Conservation (phyloP, 148 eudicot genomes). For the Camellia sinensis region DNA sequence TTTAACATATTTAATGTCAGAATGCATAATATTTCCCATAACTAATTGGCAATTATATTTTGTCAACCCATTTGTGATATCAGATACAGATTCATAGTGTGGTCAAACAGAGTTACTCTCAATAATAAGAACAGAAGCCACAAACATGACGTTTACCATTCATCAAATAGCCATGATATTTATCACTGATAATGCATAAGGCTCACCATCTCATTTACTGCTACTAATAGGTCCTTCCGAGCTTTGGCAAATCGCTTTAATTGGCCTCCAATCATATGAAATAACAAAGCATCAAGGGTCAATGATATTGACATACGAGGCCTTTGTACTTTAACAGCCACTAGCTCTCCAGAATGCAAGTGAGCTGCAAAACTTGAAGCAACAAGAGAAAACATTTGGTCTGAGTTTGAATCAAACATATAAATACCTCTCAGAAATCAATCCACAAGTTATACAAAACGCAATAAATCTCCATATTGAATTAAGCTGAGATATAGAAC, state of each 20-base stretch:
- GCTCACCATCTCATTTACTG: constrained; percentile 97
- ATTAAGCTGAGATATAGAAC: not conserved
- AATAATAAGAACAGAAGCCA: not conserved
- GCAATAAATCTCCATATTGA: not conserved
- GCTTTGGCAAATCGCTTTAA: constrained; percentile 95
- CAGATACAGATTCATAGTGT: not conserved
- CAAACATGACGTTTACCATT: not conserved
- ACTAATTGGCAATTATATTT: not conserved
- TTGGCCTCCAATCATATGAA: constrained; percentile 96
- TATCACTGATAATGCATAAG: constrained; percentile 7
- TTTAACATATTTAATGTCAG: not conserved
- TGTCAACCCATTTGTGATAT: not conserved
- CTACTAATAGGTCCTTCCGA: constrained; percentile 92
- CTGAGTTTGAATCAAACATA: constrained; percentile 16
- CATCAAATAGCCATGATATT: not conserved
- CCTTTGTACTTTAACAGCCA: constrained; percentile 99
- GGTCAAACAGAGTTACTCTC: not conserved
- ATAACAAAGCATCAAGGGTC: constrained; percentile 93
- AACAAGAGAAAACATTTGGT: constrained; percentile 40
- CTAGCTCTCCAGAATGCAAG: constrained; percentile 96
- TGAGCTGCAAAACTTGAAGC: constrained; percentile 97
- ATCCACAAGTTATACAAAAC: constrained; percentile 10
- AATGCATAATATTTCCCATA: not conserved
- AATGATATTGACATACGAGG: constrained; percentile 86
- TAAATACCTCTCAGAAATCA: not conserved